Evolutionary conservation across 208 protist genomes (phyloP), one percentile per base, ranked within the genome.

Genomic region (Vickermania spadyakhi): DNA sequence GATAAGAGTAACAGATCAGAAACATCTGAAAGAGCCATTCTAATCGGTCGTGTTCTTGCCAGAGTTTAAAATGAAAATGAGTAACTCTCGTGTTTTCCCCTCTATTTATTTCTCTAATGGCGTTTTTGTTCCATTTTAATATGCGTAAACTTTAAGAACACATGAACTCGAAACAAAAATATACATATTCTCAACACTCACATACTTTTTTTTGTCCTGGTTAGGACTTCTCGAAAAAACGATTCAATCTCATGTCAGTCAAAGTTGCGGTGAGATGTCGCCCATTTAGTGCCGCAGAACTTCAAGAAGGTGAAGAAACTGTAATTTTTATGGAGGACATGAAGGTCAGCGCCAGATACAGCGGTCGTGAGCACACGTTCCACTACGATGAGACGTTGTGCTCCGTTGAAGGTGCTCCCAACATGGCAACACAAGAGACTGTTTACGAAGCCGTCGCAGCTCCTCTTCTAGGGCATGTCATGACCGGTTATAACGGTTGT

Each of bases 401-500:
- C 81, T 86, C 80, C 0, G 59, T 80, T 18, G 62, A 79, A 1
- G 77, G 66, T 2, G 70, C 65, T 25, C 30, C 29, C 7, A 84
- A 79, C 52, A 55, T 68, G 60, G 83, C 79, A 26, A 70, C 76
- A 22, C 86, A 89, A 61, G 67, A 75, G 36, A 64, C 31, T 11
- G 84, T 94, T 11, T 91, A 87, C 58, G 67, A 77, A 26, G 66
- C 63, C 5, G 63, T 94, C 28, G 81, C 76, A 5, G 70, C 58
- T 1, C 74, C 79, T 56, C 59, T 90, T 25, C 62, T 90, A 31
- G 61, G 72, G 14, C 79, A 88, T 66, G 70, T 80, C 22, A 28
- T 91, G 23, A 81, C 79, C 0, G 86, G 90, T 0, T 94, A 85
- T 69, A 96, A 96, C 68, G 79, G 74, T 28, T 93, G 86, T 60